phyloP scores from a whole-genome alignment of 2,329 filamentous ascomycete species.

The Cercospora janseana region DNA sequence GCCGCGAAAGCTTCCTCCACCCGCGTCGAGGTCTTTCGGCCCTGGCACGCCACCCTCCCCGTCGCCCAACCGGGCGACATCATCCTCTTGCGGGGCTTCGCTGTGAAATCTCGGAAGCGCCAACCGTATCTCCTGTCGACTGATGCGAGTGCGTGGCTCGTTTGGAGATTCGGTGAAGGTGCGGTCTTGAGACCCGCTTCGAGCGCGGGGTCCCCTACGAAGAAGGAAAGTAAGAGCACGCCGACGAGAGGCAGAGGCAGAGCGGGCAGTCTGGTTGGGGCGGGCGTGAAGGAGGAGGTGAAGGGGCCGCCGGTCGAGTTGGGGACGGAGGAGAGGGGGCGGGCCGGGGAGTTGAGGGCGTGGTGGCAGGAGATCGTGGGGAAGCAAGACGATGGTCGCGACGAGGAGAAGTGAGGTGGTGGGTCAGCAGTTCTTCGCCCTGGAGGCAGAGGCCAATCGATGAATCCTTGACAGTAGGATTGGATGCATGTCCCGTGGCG shows the following conservation, averaged over 20 bases:
- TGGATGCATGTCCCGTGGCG: too few relatives aligned
- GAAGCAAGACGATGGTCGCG: not conserved
- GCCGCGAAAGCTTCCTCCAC: slow-evolving; percentile 9
- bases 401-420: not conserved
- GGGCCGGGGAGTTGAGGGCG: slow-evolving; percentile 41
- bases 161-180: slow-evolving; percentile 41
- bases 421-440: not conserved
- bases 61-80: slow-evolving; percentile 45
- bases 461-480: too few relatives aligned
- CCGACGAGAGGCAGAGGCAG: too few relatives aligned
- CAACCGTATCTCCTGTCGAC: slow-evolving; percentile 41
- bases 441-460: too few relatives aligned
- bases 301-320: slow-evolving; percentile 49
- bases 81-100: slow-evolving; percentile 45
- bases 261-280: slow-evolving; percentile 24
- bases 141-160: slow-evolving; percentile 49
- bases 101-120: slow-evolving; percentile 43
- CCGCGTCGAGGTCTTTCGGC: slow-evolving; percentile 46
- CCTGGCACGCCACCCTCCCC: slow-evolving; percentile 45
- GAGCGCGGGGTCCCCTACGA: too few relatives aligned
- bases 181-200: too few relatives aligned
- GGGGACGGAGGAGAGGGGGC: slow-evolving; percentile 46
- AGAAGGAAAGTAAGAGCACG: too few relatives aligned
- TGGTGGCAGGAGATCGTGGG: slow-evolving; percentile 39
- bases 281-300: slow-evolving; percentile 41